Conservation (phyloP, 192 early-diverging fungal species). For the Jimgerdemannia flammicorona region DNA sequence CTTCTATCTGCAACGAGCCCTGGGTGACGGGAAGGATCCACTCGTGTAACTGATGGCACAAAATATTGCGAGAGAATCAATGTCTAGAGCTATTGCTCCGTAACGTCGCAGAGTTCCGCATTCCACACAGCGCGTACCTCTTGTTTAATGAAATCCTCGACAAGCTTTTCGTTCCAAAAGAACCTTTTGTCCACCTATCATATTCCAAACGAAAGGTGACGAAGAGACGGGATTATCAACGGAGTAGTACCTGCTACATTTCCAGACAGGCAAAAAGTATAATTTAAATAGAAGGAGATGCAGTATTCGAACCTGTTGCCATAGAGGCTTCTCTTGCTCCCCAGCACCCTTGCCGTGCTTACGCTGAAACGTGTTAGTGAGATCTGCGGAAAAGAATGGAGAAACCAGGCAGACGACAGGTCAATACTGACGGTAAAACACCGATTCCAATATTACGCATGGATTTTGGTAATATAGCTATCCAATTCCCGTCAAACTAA, state of each 20-base stretch:
- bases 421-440: too few relatives aligned
- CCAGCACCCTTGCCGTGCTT: slow-evolving; percentile 16
- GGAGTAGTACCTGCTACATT: neutral
- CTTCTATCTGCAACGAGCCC: slow-evolving; percentile 62
- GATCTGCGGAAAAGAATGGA: slow-evolving; percentile 19
- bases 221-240: neutral
- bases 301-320: slow-evolving; percentile 20
- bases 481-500: too few relatives aligned
- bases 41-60: slow-evolving; percentile 34
- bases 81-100: neutral
- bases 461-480: too few relatives aligned
- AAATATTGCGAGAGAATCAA: neutral
- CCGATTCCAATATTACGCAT: too few relatives aligned
- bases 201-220: slow-evolving; percentile 2
- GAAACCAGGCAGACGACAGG: slow-evolving; percentile 9
- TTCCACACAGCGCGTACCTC: slow-evolving; percentile 26
- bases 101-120: neutral
- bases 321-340: slow-evolving; percentile 16
- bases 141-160: slow-evolving; percentile 33
- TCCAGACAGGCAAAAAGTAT: neutral
- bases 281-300: too few relatives aligned
- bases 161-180: slow-evolving; percentile 60
- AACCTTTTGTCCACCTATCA: slow-evolving; percentile 35
- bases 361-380: slow-evolving; percentile 35
- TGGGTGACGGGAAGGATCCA: slow-evolving; percentile 64